Evolutionary conservation across 1,284 basidiomycete genomes (phyloP).

Genomic region (Pseudozyma sp.): DNA sequence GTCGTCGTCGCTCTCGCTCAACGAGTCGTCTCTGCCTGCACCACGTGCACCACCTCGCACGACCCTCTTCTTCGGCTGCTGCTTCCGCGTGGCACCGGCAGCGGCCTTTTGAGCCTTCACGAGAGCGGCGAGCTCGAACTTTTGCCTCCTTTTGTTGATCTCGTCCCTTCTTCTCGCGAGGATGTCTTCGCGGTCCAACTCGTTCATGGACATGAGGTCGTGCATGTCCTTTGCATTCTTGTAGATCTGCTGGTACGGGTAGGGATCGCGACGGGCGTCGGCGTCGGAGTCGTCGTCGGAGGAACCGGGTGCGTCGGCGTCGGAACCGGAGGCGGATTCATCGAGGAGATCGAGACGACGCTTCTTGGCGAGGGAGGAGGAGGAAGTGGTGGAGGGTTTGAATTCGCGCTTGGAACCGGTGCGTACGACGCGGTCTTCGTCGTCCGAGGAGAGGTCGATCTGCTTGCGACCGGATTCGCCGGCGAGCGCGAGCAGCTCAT

Average conservation of each 20-base stretch:
- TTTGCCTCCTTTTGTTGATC: slow-evolving; percentile 81
- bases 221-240: slow-evolving; percentile 83
- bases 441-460: slow-evolving; percentile 73
- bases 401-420: slow-evolving; percentile 55
- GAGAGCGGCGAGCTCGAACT: slow-evolving; percentile 80
- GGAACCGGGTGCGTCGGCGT: slow-evolving; percentile 23
- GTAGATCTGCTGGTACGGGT: slow-evolving; percentile 90
- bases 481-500: slow-evolving; percentile 77
- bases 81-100: slow-evolving; percentile 44
- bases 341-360: slow-evolving; percentile 61
- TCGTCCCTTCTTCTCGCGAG: slow-evolving; percentile 83
- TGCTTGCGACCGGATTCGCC: slow-evolving; percentile 74
- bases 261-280: slow-evolving; percentile 67
- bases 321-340: slow-evolving; percentile 45
- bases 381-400: background rate
- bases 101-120: slow-evolving; percentile 75
- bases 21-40: slow-evolving; percentile 15
- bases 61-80: slow-evolving; percentile 23
- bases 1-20: slow-evolving; percentile 67
- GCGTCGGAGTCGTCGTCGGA: slow-evolving; percentile 20
- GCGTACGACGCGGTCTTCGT: slow-evolving; percentile 70
- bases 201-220: slow-evolving; percentile 81
- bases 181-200: slow-evolving; percentile 88
- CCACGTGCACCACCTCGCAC: slow-evolving; percentile 9
- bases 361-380: slow-evolving; percentile 35